phyloP scores from a whole-genome alignment of 208 protist species.

The Acanthamoeba royreba region DNA sequence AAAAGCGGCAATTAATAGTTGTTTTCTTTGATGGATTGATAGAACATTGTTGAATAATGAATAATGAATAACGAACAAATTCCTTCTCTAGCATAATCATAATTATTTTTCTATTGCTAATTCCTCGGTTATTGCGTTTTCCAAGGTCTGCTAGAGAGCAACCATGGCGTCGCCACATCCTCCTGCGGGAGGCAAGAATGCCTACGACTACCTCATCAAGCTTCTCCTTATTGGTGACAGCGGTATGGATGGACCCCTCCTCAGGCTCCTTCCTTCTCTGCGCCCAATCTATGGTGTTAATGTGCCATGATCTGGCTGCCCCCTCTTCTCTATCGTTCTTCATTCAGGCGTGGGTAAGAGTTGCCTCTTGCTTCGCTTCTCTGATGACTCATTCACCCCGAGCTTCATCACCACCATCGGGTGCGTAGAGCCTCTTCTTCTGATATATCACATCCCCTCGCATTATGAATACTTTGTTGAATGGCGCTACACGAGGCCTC shows the following conservation, averaged over 20 bases:
- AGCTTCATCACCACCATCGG: constrained; percentile 88
- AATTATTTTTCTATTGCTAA: too few species aligned
- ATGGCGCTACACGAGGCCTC: neutral
- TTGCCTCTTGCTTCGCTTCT: constrained; percentile 88
- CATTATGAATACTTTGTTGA: too few species aligned
- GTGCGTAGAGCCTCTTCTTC: constrained; percentile 54
- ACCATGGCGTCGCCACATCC: neutral
- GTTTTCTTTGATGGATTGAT: too few species aligned
- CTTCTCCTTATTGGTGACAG: constrained; percentile 82
- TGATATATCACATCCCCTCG: too few species aligned
- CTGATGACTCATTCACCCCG: constrained; percentile 88
- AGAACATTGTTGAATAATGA: too few species aligned
- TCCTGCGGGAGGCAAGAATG: neutral
- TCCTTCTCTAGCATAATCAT: too few species aligned
- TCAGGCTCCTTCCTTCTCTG: neutral
- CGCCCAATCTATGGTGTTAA: neutral
- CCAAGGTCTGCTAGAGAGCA: too few species aligned
- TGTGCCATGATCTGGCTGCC: neutral
- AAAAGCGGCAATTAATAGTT: too few species aligned
- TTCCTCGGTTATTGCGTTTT: too few species aligned
- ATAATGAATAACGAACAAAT: neutral
- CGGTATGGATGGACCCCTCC: neutral
- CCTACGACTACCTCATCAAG: constrained; percentile 79
- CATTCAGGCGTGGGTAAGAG: constrained; percentile 86
- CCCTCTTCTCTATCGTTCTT: neutral